Base-by-base conservation (phyloP, 768 basidiomycete species). In the Mycena floridula region DNA sequence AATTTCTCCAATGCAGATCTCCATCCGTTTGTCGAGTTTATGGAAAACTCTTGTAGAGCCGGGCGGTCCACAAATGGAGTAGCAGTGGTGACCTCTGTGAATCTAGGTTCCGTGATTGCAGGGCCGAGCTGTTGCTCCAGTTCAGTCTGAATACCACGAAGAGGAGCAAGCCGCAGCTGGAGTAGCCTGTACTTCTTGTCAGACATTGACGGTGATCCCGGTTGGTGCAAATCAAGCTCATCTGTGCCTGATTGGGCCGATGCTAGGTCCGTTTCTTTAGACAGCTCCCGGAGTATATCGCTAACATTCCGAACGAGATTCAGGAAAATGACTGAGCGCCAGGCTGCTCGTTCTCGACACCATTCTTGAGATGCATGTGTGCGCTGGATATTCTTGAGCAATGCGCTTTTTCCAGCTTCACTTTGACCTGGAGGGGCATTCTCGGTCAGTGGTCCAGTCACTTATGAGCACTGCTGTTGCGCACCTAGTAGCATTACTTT, bases 301-400 rank as follows among this genome's bases (percentile, higher is more conserved):
- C 82, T 77, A 53, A 86, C 72, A 49, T 85, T 87, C 55, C 84
- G 79, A 43, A 89, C 72, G 59, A 90, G 77, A 59, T 90, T 90
- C 53, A 89, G 76, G 51, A 84, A 80, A 46, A 90, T 80, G 46
- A 90, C 84, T 13, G 77, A 65, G 20, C 83, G 76, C 87, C 87
- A 90, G 22, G 82, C 75, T 1, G 70, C 65, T 35, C 77, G 78
- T 53, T 89, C 82, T 49, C 82, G 76, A 4, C 70, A 63, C 81
- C 86, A 89, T 55, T 85, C 81, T 42, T 71, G 67, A 30, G 72
- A 70, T 30, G 85, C 81, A 55, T 89, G 86, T 1, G 81, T 79
- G 1, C 89, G 62, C 53, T 89, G 86, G 54, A 89, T 89, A 57
- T 88, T 81, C 79, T 45, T 7, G 32, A 42, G 25, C 5, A 3